Conservation (phyloP, 192 early-diverging fungal genomes). For the Mortierella claussenii region DNA sequence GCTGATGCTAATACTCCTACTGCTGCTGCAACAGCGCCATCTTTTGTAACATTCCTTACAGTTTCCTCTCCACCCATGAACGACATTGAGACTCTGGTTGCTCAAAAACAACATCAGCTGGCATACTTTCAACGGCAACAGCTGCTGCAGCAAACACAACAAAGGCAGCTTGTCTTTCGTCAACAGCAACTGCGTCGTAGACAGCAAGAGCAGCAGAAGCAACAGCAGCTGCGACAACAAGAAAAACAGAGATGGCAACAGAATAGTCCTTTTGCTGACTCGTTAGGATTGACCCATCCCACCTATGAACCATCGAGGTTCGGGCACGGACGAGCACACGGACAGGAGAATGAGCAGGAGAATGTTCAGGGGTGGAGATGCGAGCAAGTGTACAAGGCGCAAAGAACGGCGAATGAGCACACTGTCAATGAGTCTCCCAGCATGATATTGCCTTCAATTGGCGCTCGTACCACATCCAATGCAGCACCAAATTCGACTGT, state of each 20-base stretch:
- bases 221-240: neutral
- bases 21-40: no score
- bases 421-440: no score
- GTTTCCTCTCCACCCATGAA: no score
- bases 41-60: no score
- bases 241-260: neutral
- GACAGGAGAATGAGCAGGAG: neutral
- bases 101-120: slow-evolving; percentile 12
- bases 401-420: no score
- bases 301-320: neutral
- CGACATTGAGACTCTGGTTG: neutral
- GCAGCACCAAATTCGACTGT: no score
- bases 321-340: neutral
- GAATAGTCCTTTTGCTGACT: no score
- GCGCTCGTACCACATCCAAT: neutral
- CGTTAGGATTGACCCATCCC: no score
- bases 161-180: slow-evolving; percentile 1
- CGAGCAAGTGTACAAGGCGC: neutral
- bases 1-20: no score
- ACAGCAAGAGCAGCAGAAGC: neutral
- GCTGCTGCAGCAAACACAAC: slow-evolving; percentile 6
- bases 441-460: no score
- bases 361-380: no score
- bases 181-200: slow-evolving; percentile 4
- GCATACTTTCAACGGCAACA: slow-evolving; percentile 6